Percentiles rank a stretch among this genome's conserved stretches.
phyloP scores from a whole-genome alignment of 106 monocot species.

The Amphibolis antarctica region DNA sequence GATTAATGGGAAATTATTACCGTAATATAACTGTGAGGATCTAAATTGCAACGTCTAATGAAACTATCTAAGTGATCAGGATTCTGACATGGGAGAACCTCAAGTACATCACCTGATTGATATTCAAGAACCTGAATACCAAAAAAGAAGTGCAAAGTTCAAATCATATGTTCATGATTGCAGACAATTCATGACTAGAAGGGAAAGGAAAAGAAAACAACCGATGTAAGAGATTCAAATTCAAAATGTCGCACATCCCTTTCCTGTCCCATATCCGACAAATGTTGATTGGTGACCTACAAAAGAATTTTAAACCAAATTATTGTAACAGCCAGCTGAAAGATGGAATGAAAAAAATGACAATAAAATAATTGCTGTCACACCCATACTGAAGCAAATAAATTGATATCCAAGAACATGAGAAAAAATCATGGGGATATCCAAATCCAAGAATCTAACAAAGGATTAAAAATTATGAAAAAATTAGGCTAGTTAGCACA shows the following conservation, averaged over 20 bases:
- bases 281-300: slow-evolving; percentile 44
- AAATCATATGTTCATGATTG: neutral
- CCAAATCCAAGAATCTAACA: neutral
- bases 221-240: slow-evolving; percentile 51
- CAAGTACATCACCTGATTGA: slow-evolving; percentile 82
- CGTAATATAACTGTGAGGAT: slow-evolving; percentile 61
- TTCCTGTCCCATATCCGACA: slow-evolving; percentile 38
- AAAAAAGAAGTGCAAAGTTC: neutral
- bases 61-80: slow-evolving; percentile 58
- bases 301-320: neutral
- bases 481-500: too few species aligned
- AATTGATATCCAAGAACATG: neutral
- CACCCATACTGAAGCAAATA: neutral
- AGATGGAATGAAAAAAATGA: neutral
- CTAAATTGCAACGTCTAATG: slow-evolving; percentile 64
- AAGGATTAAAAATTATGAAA: neutral
- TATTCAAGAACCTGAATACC: slow-evolving; percentile 47
- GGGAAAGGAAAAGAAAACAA: slow-evolving; percentile 15
- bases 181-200: neutral
- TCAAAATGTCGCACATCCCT: slow-evolving; percentile 81
- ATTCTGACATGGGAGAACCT: slow-evolving; percentile 84
- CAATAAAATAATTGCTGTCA: neutral
- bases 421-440: neutral
- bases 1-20: neutral
- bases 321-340: neutral